Evolutionary conservation across 352 stramenopile species (phyloP), one percentile per base, ranked within the genome.

Genomic region (Phytophthora litchii): DNA sequence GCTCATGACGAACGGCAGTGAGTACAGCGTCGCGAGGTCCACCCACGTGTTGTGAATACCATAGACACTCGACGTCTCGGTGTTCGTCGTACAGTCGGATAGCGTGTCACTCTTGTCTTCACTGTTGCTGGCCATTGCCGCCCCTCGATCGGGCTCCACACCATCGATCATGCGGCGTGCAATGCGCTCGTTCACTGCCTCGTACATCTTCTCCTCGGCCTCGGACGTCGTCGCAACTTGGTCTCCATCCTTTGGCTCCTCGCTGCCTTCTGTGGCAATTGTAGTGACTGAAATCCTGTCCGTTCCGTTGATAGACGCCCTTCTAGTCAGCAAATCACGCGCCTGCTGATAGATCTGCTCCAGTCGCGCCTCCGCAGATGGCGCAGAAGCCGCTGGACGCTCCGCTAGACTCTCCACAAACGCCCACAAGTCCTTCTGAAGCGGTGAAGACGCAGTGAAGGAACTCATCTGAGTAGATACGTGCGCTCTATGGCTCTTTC

Each of bases 101-200:
- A 91, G 55, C 31, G 81, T 91, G 58, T 91, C 81, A 57, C 81
- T 91, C 75, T 88, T 86, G 69, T 91, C 81, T 54, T 89, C 81
- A 12, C 68, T 73, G 16, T 21, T 57, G 19, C 50, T 52, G 31
- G 47, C 35, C 29, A 44, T 59, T 16, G 48, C 38, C 6, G 43
- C 27, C 19, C 49, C 43, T 57, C 56, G 42, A n/a, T 35, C 7
- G 49, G 37, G 58, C 52, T 60, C 68, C 36, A 49, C 58, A 20
- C 54, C 56, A 36, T 85, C 78, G 35, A 91, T 72, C 70, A 89
- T 75, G 13, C 68, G 50, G 0, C 81, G 65, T 36, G 81, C 76
- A 8, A 91, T 78, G 21, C 74, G 81, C 65, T 89, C 81, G 46
- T 89, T 91, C 45, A 81, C 81, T 4, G 73, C 74, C 37, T 76